These are phyloP conservation scores for Fusarium torreyae DNA, from an alignment of 2,329 filamentous ascomycete genomes.

Conservation along the genomic window DNA sequence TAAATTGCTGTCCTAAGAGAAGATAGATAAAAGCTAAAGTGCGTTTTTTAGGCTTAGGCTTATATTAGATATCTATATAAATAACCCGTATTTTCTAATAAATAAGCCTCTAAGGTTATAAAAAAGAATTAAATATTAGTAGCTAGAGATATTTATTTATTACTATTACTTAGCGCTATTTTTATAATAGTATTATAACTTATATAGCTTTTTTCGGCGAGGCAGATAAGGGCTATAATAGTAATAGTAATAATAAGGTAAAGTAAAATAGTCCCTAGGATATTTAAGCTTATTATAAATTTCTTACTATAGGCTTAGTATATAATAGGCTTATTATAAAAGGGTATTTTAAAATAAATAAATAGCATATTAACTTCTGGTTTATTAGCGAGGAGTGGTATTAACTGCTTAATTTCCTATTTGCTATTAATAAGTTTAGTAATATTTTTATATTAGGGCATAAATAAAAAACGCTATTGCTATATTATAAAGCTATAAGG, in stretches of 20 bases:
- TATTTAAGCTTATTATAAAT: background rate
- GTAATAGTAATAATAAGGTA: background rate
- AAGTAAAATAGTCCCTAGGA: background rate
- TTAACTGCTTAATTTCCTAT: background rate
- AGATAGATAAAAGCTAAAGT: background rate
- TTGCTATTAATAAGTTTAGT: background rate
- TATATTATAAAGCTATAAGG: background rate
- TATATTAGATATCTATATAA: background rate
- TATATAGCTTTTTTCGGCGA: background rate
- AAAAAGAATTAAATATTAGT: constrained; percentile 7
- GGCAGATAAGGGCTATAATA: constrained; percentile 9
- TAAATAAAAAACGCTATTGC: background rate
- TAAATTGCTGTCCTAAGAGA: background rate
- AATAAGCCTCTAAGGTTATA: background rate
- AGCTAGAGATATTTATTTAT: constrained; percentile 11
- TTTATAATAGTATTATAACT: background rate
- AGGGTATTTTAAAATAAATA: background rate
- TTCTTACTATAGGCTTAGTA: background rate
- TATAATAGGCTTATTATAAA: background rate
- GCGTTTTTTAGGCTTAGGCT: background rate
- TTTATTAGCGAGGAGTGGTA: background rate
- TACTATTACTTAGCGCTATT: constrained; percentile 1
- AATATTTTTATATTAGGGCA: background rate
- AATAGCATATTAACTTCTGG: background rate
- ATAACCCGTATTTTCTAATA: background rate